Conservation (phyloP, 306 rosid species). For the Cicer cuneatum region DNA sequence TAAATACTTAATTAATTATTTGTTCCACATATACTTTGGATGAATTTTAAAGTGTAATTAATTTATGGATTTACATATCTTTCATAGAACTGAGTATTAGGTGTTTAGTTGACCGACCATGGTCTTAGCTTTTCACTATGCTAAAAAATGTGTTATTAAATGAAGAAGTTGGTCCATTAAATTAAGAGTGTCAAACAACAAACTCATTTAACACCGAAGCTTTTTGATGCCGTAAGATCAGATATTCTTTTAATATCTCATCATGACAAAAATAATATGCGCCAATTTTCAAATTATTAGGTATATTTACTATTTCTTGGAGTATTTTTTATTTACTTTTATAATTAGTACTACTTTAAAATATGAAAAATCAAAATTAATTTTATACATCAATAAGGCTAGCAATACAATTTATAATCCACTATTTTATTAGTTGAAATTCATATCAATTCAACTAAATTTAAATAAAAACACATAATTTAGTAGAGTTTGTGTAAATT, state of each 20-base stretch:
- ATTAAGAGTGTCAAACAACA: slow-evolving; percentile 8
- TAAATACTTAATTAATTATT: slow-evolving; percentile 49
- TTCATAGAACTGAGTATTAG: slow-evolving; percentile 9
- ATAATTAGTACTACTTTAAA: no score
- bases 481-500: no score
- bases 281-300: no score
- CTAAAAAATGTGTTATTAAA: neutral
- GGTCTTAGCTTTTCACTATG: slow-evolving; percentile 35
- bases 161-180: neutral
- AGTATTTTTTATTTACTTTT: no score
- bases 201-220: slow-evolving; percentile 12
- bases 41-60: slow-evolving; percentile 15
- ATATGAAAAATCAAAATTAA: no score
- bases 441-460: no score
- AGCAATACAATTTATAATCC: no score
- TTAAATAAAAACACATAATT: no score
- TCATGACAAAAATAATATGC: neutral
- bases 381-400: no score
- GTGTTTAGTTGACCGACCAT: slow-evolving; percentile 44
- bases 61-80: slow-evolving; percentile 1
- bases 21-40: slow-evolving; percentile 36
- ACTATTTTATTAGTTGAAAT: no score
- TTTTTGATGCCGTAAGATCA: slow-evolving; percentile 6
- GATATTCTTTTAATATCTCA: slow-evolving; percentile 12
- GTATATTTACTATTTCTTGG: no score